These are phyloP conservation scores for Macrophomina pseudophaseolina DNA, from an alignment of 2,329 filamentous ascomycete species.

Conservation along the genomic window DNA sequence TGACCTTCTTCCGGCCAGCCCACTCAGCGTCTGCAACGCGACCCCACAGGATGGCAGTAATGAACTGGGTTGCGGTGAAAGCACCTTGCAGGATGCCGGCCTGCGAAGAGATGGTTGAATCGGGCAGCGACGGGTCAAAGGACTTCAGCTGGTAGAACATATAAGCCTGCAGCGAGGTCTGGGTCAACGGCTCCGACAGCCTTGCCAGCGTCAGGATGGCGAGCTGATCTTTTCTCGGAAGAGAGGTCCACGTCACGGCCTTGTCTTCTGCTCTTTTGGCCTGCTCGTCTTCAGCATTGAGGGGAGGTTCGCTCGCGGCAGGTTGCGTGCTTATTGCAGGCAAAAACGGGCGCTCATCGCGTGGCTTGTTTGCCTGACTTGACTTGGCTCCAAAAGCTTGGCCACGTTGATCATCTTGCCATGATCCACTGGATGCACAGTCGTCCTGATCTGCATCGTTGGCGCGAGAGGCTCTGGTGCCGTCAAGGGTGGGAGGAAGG, in stretches of 20 bases:
- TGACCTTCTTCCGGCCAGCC: slow-evolving; percentile 74
- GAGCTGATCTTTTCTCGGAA: slow-evolving; percentile 79
- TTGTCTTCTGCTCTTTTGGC: slow-evolving; percentile 43
- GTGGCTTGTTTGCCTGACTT: not conserved
- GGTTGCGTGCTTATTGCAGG: slow-evolving; percentile 1
- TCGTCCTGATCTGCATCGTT: not conserved
- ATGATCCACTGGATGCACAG: not conserved
- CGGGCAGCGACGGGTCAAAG: slow-evolving; percentile 65
- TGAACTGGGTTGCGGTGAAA: slow-evolving; percentile 81
- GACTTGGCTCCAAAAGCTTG: slow-evolving; percentile 6
- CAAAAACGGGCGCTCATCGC: not conserved
- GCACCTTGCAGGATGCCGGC: slow-evolving; percentile 78
- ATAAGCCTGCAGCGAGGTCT: slow-evolving; percentile 68
- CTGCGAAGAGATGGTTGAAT: slow-evolving; percentile 73
- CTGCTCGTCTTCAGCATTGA: slow-evolving; percentile 22
- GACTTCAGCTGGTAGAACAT: slow-evolving; percentile 89
- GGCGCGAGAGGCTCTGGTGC: not conserved
- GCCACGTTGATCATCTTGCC: not conserved
- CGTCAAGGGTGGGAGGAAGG: not conserved
- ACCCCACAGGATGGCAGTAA: slow-evolving; percentile 84
- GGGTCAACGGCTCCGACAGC: slow-evolving; percentile 80
- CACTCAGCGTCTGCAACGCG: slow-evolving; percentile 67
- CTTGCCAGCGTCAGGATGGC: slow-evolving; percentile 78
- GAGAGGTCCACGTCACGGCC: slow-evolving; percentile 69
- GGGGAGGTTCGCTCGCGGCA: not conserved